Evolutionary conservation across 805 yeast genomes (phyloP).

Genomic region (Candida nemodendra): DNA sequence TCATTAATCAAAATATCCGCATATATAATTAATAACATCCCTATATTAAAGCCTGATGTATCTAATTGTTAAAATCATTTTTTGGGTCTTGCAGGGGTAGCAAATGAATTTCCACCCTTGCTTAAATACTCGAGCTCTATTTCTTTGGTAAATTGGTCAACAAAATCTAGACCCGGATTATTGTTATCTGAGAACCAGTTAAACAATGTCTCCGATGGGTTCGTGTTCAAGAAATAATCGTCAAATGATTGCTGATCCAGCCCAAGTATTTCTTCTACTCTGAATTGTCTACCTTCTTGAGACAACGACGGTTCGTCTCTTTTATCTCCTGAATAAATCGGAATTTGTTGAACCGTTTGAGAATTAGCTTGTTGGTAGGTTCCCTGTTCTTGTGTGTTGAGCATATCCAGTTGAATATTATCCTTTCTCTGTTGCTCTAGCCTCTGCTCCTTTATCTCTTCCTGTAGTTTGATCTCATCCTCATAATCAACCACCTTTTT

Average conservation of each 20-base stretch:
- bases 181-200: conserved; percentile 51
- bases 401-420: conserved; percentile 2
- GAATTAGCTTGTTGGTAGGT: not conserved
- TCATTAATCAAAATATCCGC: too few relatives aligned
- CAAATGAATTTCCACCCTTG: conserved; percentile 23
- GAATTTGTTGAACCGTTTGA: too few relatives aligned
- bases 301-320: not conserved
- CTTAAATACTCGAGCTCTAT: conserved; percentile 61
- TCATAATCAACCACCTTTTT: conserved; percentile 28
- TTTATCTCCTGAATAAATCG: not conserved
- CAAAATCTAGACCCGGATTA: conserved; percentile 55
- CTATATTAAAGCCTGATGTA: too few relatives aligned
- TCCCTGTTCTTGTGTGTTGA: not conserved
- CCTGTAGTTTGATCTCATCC: conserved; percentile 17
- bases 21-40: too few relatives aligned
- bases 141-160: conserved; percentile 80
- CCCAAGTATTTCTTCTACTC: conserved; percentile 10
- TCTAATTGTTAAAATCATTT: too few relatives aligned
- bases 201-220: conserved; percentile 38
- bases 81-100: not conserved
- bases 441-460: conserved; percentile 10
- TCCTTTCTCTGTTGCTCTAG: conserved; percentile 3
- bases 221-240: conserved; percentile 29
- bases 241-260: conserved; percentile 32
- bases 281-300: not conserved